Conservation (phyloP, 2,329 filamentous ascomycete species). For the Sclerotinia trifoliorum region DNA sequence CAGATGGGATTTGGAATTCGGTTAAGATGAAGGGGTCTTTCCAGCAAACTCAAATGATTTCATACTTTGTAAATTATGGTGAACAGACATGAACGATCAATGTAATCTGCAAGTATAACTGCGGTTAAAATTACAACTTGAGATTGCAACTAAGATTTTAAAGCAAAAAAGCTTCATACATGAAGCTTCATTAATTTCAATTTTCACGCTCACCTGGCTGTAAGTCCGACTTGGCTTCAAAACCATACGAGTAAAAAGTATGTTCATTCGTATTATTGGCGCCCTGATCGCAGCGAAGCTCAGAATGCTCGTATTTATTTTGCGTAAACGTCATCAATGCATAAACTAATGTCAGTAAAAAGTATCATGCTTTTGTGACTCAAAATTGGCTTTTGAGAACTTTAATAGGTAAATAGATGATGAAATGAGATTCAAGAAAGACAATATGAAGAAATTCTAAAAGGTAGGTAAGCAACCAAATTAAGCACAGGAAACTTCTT, state of each 20-base stretch:
- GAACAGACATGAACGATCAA: neutral
- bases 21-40: slow-evolving; percentile 16
- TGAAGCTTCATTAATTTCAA: neutral
- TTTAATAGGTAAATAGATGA: neutral
- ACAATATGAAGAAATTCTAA: neutral
- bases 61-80: neutral
- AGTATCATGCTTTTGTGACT: neutral
- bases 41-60: neutral
- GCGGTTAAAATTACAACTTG: neutral
- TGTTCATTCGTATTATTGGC: neutral
- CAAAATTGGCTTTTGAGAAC: neutral
- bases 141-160: neutral
- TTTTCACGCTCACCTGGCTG: neutral
- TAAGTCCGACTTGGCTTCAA: slow-evolving; percentile 7
- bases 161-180: neutral
- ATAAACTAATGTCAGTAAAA: neutral
- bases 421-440: neutral
- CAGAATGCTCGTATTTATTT: neutral
- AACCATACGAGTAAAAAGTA: neutral
- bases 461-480: neutral
- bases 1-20: neutral
- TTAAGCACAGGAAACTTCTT: neutral
- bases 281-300: neutral
- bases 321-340: neutral
- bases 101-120: neutral